Evolutionary conservation across 2,329 filamentous ascomycete genomes (phyloP), one percentile per base, ranked within the genome.

Genomic region (Microascus cirrosus): DNA sequence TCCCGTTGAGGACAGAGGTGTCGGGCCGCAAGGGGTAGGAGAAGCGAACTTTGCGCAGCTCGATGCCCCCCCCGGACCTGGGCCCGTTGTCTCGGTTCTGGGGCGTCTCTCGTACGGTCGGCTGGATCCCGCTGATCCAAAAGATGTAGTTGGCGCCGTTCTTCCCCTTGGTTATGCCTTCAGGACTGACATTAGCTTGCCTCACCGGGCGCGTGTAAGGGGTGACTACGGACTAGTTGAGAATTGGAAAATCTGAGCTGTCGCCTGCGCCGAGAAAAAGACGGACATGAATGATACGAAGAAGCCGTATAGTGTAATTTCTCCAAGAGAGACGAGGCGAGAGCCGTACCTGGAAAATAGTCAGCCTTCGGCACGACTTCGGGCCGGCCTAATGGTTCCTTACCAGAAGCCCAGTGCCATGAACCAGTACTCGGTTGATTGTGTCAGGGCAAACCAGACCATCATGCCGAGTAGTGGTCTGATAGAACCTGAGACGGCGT

Each of bases 41-140:
- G 66, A 87, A 86, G 20, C 65, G 67, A 10, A 84, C 69, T 45
- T 78, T 67, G 22, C 71, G 69, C 60, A 84, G 76, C 32, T 76
- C 69, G 4, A 82, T 73, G 7, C 69, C 70, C 18, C 86, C 73
- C 35, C 35, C 56, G 15, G 25, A 3, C 62, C 0, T 67, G 65
- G 18, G 69, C 64, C 4, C 69, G 66, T 59, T 69, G 65, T 15
- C 51, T n/a, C 3, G 48, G 50, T 54, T 58, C 50, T 56, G 63
- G 55, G 2, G 51, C 50, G 18, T 61, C 54, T 0, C 56, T 54
- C 2, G 57, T 55, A 13, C 58, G 35, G 1, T 58, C 62, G 8
- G 67, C 60, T 70, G 63, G 25, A 67, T 61, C 7, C 66, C 59
- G 34, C 68, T 62, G 8, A 73, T 67, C 24, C 79, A 70, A 53